These are phyloP conservation scores for Xylariaceae sp. DNA, from an alignment of 2,329 filamentous ascomycete genomes.

Conservation along the genomic window DNA sequence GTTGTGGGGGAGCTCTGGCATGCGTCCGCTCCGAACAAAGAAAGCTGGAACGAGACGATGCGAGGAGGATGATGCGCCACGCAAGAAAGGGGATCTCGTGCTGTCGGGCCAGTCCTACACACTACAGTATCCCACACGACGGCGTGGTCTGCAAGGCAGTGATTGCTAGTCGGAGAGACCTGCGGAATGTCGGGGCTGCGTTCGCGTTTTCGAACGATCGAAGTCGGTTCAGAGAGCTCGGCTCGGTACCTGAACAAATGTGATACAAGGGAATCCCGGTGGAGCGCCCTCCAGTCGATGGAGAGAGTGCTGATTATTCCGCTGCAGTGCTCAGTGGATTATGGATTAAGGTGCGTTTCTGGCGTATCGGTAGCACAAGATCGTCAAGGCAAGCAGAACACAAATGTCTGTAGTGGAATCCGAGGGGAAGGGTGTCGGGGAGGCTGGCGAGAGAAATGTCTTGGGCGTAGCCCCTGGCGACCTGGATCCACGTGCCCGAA, in stretches of 20 bases:
- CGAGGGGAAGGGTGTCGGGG: slow-evolving; percentile 1
- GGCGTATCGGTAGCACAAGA: neutral
- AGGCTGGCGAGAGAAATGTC: slow-evolving; percentile 5
- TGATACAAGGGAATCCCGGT: too few species aligned
- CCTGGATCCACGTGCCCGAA: slow-evolving; percentile 11
- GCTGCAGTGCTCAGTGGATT: too few species aligned
- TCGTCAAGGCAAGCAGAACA: neutral
- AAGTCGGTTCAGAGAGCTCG: too few species aligned
- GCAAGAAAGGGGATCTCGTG: slow-evolving; percentile 11
- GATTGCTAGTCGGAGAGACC: too few species aligned
- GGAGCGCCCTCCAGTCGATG: too few species aligned
- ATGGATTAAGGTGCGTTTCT: neutral
- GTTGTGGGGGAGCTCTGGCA: slow-evolving; percentile 10
- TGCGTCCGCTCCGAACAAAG: slow-evolving; percentile 20
- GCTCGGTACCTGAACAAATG: too few species aligned
- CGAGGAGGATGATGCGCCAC: slow-evolving; percentile 15
- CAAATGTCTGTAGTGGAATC: slow-evolving; percentile 4
- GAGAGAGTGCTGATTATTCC: too few species aligned
- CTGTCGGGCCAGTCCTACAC: slow-evolving; percentile 12
- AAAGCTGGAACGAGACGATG: slow-evolving; percentile 9
- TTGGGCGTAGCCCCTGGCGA: slow-evolving; percentile 5
- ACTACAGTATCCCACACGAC: slow-evolving; percentile 4
- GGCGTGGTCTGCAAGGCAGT: neutral
- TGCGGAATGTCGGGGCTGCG: too few species aligned
- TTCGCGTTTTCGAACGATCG: too few species aligned